Evolutionary conservation across 768 basidiomycete species (phyloP), one percentile per base, ranked within the genome.

Genomic region (Kwoniella sp.): DNA sequence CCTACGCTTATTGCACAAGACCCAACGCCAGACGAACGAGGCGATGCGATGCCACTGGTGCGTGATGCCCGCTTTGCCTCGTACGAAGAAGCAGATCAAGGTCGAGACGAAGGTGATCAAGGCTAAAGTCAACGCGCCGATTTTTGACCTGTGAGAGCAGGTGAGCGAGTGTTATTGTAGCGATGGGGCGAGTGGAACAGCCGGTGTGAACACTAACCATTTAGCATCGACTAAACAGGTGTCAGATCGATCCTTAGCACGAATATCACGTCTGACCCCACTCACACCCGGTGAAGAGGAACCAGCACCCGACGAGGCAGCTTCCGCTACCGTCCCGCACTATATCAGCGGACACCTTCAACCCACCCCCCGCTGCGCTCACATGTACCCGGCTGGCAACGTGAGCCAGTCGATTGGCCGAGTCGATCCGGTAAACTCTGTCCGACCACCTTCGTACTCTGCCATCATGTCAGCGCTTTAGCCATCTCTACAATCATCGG

Each of bases 331-430:
- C 23, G 8, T 26, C 20, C 4, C 12, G 5, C 27, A 31, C 19
- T 19, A 22, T 37, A 27, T 23, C 10, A 3, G 36, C 25, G 29
- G 19, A 20, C 37, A 38, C 8, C 6, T 8, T 5, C 23, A 17
- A 36, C 12, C n/a, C n/a, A n/a, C n/a, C n/a, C n/a, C n/a, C n/a
- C n/a, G 26, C 25, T 28, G 17, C 1, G 44, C 67, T 48, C 37
- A 69, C 67, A 63, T 43, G 37, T 69, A 69, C 1, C 67, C 67
- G 2, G 67, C 67, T 14, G 61, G 53, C 15, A 69, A 34, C 3
- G 67, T 60, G 0, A 56, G 22, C 11, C 41, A 28, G n/a, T 42
- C 36, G 8, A 45, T 50, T 3, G 54, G 63, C 34, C 60, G 46
- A n/a, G 25, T 34, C 19, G 37, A 40, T 5, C 34, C 39, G n/a